Percentiles rank a stretch among this genome's conserved stretches.
Conservation (phyloP, 164 flowering plant genomes). For the Magnolia officinalis region DNA sequence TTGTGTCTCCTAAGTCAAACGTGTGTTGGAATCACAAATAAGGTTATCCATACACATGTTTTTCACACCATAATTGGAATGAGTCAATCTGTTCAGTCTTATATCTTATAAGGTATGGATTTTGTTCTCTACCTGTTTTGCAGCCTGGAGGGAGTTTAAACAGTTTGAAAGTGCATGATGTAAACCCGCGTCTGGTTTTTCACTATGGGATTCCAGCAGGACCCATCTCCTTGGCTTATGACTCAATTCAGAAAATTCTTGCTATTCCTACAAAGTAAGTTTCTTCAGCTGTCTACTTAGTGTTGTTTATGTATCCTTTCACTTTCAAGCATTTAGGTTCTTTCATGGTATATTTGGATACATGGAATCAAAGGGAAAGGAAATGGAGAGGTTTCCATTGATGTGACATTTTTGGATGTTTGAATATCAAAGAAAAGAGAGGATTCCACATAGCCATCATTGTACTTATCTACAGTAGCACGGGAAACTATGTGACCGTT, state of each 20-base stretch:
- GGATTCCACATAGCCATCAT: too few relatives aligned
- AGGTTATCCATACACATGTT: background rate
- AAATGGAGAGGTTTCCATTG: too few relatives aligned
- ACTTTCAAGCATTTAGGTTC: too few relatives aligned
- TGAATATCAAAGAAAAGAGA: too few relatives aligned
- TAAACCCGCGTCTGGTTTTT: constrained; percentile 63
- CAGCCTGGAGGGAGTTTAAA: constrained; percentile 55
- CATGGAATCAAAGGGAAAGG: too few relatives aligned
- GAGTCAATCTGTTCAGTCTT: background rate
- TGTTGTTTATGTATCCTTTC: too few relatives aligned
- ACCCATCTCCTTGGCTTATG: constrained; percentile 54
- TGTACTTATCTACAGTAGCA: too few relatives aligned
- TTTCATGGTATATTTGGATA: too few relatives aligned
- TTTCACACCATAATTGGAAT: background rate
- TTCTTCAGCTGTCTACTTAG: background rate
- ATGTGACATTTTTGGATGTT: too few relatives aligned
- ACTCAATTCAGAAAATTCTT: constrained; percentile 67
- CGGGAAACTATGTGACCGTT: too few relatives aligned
- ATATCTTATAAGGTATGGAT: background rate
- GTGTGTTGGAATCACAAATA: background rate
- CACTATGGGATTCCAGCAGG: constrained; percentile 85
- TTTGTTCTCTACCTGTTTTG: constrained; percentile 7
- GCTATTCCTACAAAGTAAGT: constrained; percentile 76
- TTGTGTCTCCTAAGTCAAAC: background rate
- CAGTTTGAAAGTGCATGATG: constrained; percentile 50